Base-by-base conservation (phyloP, 2,329 filamentous ascomycete genomes). In the Orbilia javanica region DNA sequence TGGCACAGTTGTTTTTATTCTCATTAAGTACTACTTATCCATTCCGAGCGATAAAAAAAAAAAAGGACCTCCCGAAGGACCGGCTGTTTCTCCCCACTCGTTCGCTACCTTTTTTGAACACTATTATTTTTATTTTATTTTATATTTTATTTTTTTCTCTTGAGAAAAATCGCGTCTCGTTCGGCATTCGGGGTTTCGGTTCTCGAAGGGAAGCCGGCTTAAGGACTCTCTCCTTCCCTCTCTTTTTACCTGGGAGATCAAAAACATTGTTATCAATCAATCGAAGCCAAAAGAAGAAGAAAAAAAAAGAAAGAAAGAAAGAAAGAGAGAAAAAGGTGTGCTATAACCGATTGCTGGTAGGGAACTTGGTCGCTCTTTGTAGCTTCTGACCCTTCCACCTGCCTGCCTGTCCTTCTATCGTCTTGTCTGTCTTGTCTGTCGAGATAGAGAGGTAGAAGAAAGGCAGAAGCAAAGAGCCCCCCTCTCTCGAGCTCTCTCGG, bases 1-100 rank as follows among this genome's bases (percentile, higher is more conserved):
- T 55, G 36, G 62, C 74, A 53, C 67, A 78, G 74, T 57, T 67
- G 52, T 66, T 72, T 66, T 62, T 66, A n/a, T n/a, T n/a, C n/a
- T n/a, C n/a, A n/a, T n/a, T n/a, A n/a, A n/a, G n/a, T n/a, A n/a
- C n/a, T n/a, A n/a, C n/a, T 53, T 62, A 68, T 62, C 39, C 62
- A 31, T 55, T 76, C 46, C 57, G 42, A 63, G 68, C 48, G 27
- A 65, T 18, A 63, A 70, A 6, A 15, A 25, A 68, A 39, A 65
- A 44, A 63, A 70, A 6, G 3, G 34, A 68, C 64, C 57, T 62
- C 8, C 52, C 42, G 46, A 53, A 57, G 62, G 62, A 50, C 67
- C n/a, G 42, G 48, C 62, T 68, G 44, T 62, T 46, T 44, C 42
- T 44, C 42, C 42, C 42, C 42, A n/a, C 42, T 44, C 42, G 42